These are phyloP conservation scores for Termitomyces sp. DNA, from an alignment of 768 basidiomycete species.

Conservation along the genomic window DNA sequence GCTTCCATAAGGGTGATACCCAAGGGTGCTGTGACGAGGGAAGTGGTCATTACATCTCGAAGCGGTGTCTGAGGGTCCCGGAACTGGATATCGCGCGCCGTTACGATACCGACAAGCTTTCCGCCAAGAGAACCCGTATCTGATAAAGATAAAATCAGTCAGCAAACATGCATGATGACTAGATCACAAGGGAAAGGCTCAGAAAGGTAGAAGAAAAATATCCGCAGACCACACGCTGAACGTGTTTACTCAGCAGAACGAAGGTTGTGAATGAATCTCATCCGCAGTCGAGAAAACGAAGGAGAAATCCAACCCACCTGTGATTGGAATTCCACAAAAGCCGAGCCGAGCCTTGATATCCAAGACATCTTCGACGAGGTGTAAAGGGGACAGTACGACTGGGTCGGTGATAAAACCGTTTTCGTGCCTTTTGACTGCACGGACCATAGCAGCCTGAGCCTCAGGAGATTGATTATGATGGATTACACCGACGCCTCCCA, in stretches of 20 bases:
- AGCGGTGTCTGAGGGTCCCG: constrained; percentile 61
- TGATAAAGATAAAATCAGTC: constrained; percentile 28
- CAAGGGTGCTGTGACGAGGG: constrained; percentile 78
- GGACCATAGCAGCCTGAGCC: constrained; percentile 93
- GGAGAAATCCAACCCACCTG: constrained; percentile 54
- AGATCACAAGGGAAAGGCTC: constrained; percentile 19
- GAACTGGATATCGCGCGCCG: constrained; percentile 95
- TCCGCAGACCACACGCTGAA: constrained; percentile 72
- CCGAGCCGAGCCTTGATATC: constrained; percentile 90
- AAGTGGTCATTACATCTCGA: constrained; percentile 82
- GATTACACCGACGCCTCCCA: constrained; percentile 96
- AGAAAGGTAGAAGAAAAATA: constrained; percentile 28
- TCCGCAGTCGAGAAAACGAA: constrained; percentile 23
- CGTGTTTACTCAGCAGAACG: constrained; percentile 85
- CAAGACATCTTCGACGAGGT: constrained; percentile 82
- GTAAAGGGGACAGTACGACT: constrained; percentile 74
- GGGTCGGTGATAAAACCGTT: constrained; percentile 98
- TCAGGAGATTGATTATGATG: constrained; percentile 89
- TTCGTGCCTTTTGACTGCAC: constrained; percentile 96
- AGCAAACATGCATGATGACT: constrained; percentile 5
- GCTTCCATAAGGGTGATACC: constrained; percentile 91
- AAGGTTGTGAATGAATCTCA: constrained; percentile 66
- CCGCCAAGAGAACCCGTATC: constrained; percentile 85
- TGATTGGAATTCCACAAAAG: constrained; percentile 96
- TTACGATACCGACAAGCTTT: constrained; percentile 94